Conservation (phyloP, 1,284 basidiomycete species). For the Marasmius fiardii region DNA sequence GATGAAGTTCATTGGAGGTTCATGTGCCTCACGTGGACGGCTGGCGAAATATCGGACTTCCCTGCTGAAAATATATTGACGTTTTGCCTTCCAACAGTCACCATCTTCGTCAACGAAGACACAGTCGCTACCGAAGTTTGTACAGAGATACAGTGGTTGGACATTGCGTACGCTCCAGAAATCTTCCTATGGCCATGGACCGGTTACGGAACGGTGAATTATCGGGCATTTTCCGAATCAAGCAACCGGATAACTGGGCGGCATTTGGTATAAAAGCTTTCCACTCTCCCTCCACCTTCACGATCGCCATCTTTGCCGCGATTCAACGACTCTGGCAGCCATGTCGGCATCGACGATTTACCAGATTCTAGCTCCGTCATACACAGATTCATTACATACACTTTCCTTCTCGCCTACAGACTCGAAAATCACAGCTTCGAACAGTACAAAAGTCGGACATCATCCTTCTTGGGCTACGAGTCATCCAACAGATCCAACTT, state of each 20-base stretch:
- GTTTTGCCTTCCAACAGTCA: too few relatives aligned
- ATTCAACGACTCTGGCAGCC: not conserved
- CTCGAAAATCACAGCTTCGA: slow-evolving; percentile 39
- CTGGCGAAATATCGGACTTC: too few relatives aligned
- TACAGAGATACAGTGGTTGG: too few relatives aligned
- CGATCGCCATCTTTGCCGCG: too few relatives aligned
- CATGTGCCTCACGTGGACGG: too few relatives aligned
- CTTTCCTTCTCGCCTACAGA: slow-evolving; percentile 39
- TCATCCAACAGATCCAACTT: slow-evolving; percentile 39
- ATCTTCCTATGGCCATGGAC: too few relatives aligned
- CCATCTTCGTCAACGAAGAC: too few relatives aligned
- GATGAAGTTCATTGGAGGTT: too few relatives aligned
- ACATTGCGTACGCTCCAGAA: too few relatives aligned
- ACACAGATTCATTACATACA: slow-evolving; percentile 57
- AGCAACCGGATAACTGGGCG: not conserved
- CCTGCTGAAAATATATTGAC: too few relatives aligned
- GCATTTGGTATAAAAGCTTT: not conserved
- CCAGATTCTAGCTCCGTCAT: slow-evolving; percentile 62
- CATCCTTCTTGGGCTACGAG: slow-evolving; percentile 53
- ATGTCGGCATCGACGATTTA: slow-evolving; percentile 23
- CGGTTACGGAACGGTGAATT: not conserved
- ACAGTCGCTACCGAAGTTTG: too few relatives aligned
- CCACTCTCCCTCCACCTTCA: not conserved
- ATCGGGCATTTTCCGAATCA: not conserved
- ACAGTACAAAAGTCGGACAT: slow-evolving; percentile 47